phyloP scores from a whole-genome alignment of 257 asterid genomes.

The Primulina eburnea region DNA sequence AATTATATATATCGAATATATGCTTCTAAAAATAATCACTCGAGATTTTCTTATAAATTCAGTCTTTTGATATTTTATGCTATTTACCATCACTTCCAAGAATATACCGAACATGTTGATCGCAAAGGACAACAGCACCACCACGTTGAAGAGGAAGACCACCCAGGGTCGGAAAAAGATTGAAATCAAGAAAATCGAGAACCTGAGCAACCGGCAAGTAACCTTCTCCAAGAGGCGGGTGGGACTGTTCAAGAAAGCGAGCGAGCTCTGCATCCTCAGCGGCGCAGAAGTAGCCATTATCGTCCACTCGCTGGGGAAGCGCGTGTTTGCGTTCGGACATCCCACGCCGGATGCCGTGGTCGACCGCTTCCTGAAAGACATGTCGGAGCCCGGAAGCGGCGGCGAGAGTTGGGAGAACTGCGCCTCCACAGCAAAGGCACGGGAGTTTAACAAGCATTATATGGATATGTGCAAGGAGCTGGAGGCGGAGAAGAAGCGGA shows the following conservation, averaged over 20 bases:
- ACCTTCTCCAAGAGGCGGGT: constrained; percentile 6
- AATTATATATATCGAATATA: too few species aligned
- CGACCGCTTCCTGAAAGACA: neutral
- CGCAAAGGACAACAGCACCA: neutral
- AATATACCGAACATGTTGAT: neutral
- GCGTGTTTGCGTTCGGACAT: neutral
- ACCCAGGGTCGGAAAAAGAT: constrained; percentile 5
- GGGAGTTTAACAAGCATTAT: neutral
- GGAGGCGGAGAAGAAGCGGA: constrained; percentile 5
- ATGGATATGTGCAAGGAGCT: neutral
- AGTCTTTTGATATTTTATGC: too few species aligned
- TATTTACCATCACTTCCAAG: too few species aligned
- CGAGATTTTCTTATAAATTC: neutral
- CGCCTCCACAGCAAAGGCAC: neutral
- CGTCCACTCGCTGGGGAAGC: constrained; percentile 2
- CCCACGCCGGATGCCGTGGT: neutral
- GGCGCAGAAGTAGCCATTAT: neutral
- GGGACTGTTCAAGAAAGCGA: constrained; percentile 12
- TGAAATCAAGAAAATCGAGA: constrained; percentile 5
- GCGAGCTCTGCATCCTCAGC: neutral
- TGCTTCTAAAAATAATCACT: neutral
- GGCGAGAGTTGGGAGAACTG: neutral
- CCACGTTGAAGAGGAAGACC: neutral
- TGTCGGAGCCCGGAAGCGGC: neutral
- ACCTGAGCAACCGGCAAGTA: neutral